Conservation (phyloP, 306 rosid species). For the Astragalus membranaceus region DNA sequence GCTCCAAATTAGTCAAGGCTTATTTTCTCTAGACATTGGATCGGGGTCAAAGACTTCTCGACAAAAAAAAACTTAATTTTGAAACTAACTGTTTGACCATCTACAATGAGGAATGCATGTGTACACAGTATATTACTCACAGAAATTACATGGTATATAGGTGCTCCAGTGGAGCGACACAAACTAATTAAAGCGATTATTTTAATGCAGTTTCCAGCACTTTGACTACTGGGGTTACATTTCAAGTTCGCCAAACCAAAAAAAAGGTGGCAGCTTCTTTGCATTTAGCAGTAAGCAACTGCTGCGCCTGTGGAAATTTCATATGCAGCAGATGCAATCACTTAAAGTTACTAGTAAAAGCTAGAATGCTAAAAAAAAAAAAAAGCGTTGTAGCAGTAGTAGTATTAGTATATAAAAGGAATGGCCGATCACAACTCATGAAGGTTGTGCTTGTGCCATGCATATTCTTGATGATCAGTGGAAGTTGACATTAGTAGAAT, state of each 20-base stretch:
- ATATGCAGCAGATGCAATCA: slow-evolving; percentile 17
- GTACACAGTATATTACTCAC: too few relatives aligned
- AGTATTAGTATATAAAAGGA: neutral
- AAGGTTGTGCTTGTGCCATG: neutral
- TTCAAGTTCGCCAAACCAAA: slow-evolving; percentile 9
- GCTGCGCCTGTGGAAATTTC: slow-evolving; percentile 7
- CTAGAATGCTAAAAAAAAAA: neutral
- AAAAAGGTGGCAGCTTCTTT: slow-evolving; percentile 4
- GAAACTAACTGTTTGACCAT: too few relatives aligned
- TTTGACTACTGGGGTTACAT: neutral
- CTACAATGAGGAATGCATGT: too few relatives aligned
- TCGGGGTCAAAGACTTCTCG: too few relatives aligned
- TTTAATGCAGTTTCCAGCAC: neutral
- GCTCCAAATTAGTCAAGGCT: too few relatives aligned
- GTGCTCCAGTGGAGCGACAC: neutral
- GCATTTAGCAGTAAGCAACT: slow-evolving; percentile 6
- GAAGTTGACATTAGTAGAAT: slow-evolving; percentile 50
- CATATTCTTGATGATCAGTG: slow-evolving; percentile 15
- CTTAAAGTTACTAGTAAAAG: neutral
- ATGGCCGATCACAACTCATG: neutral
- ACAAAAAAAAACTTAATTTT: too few relatives aligned
- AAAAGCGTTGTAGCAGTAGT: neutral
- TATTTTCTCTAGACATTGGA: too few relatives aligned
- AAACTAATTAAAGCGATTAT: too few relatives aligned
- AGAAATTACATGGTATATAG: too few relatives aligned